Evolutionary conservation across 1,284 basidiomycete species (phyloP).

Genomic region (Salmacisia buchloeana): DNA sequence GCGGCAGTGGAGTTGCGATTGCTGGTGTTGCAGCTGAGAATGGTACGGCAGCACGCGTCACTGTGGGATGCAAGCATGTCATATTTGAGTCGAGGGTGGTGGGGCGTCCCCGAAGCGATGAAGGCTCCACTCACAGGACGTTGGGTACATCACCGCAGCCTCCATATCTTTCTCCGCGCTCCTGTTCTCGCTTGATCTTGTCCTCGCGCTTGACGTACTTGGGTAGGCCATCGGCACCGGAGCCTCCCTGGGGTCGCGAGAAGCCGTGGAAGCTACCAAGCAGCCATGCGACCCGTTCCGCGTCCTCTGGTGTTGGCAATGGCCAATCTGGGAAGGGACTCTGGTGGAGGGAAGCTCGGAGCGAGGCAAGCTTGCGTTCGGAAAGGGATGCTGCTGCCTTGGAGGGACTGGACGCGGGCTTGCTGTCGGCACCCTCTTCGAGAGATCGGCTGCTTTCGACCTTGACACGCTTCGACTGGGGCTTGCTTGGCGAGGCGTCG

Average conservation of each 20-base stretch:
- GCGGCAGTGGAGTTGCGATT: slow-evolving; percentile 62
- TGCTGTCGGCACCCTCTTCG: too few species aligned
- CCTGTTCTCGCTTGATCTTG: slow-evolving; percentile 7
- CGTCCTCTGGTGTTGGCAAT: slow-evolving; percentile 31
- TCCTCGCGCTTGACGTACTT: slow-evolving; percentile 5
- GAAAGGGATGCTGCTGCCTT: not conserved
- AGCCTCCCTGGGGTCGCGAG: slow-evolving; percentile 11
- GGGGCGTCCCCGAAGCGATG: not conserved
- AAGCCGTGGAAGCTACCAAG: slow-evolving; percentile 39
- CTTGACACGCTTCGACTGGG: not conserved
- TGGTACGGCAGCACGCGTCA: slow-evolving; percentile 66
- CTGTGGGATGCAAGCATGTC: slow-evolving; percentile 52
- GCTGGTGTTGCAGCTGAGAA: slow-evolving; percentile 70
- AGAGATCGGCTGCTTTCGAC: too few species aligned
- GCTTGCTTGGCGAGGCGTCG: slow-evolving; percentile 17
- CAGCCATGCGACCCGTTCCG: slow-evolving; percentile 34
- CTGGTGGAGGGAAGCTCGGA: slow-evolving; percentile 23
- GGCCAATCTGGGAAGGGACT: slow-evolving; percentile 33
- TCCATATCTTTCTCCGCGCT: slow-evolving; percentile 24
- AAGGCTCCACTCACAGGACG: slow-evolving; percentile 5
- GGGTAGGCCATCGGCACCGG: slow-evolving; percentile 12
- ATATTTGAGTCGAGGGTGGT: not conserved
- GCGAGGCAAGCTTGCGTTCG: slow-evolving; percentile 29
- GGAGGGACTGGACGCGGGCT: not conserved
- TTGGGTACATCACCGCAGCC: slow-evolving; percentile 32